Evolutionary conservation across 257 asterid species (phyloP), one percentile per base, ranked within the genome.

Genomic region (Ocimum tenuiflorum): DNA sequence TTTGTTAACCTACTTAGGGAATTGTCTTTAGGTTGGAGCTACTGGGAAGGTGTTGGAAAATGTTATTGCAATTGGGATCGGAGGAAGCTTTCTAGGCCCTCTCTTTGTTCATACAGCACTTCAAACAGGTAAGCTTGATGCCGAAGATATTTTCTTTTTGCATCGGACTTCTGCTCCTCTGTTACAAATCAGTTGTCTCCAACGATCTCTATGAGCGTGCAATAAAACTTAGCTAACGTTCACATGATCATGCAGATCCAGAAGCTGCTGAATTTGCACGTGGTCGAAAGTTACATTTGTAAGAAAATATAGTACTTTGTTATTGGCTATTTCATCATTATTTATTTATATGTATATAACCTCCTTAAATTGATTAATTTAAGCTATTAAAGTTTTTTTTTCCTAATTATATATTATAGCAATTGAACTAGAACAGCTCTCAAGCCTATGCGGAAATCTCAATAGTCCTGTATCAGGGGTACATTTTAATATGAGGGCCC

Each of bases 71-170:
- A 69, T 94, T 70, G 99, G 99, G 65, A 94, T 94, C 69, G 99
- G 99, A 64, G 99, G 99, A 74, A 94, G 99, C 79, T 94, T 90
- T 76, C 81, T 94, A 55, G 99, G 99, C 38, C 99, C 99, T 42
- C 87, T 94, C 47, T 94, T 94, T 81, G 99, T 90, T 73, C 97
- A 94, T 83, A 83, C 97, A 53, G 95, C 99, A 49, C 97, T 94
- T 77, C 99, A 90, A 86, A 88, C 95, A 88, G 99, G 99, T 94
- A 54, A 4, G 13, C 24, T 39, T 49, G 65, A 15, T 43, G 46
- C 36, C 33, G 45, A 43, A 48, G 45, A 51, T 38, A 52, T 42
- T 46, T 59, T 38, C 17, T 55, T 15, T 46, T 19, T 67, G 52
- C 33, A 41, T 51, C 68, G 22, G 24, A 42, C 22, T 71, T 73